Base-by-base conservation (phyloP, 2,329 filamentous ascomycete species). In the Neurospora crassa region DNA sequence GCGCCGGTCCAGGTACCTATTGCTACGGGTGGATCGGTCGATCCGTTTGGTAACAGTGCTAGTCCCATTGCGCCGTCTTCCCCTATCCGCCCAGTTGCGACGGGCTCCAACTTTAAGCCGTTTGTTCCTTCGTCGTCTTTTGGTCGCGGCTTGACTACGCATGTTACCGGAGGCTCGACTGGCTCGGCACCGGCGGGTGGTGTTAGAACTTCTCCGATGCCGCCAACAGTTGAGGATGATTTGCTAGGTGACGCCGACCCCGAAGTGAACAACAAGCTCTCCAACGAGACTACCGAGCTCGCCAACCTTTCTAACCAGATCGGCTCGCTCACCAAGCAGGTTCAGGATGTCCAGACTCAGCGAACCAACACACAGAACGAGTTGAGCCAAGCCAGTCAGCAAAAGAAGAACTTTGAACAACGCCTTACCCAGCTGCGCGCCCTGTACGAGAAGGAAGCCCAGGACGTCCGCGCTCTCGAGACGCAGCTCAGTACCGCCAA, bases 291-390 rank as follows among this genome's bases (percentile, higher is more conserved):
- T 2, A 91, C 92, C 0, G 96, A 99, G 80, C 86, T 99, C 71
- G 96, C 94, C 69, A 98, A 99, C 79, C 86, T 99, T 76, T 97
- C 95, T 0, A 98, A 97, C 79, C 96, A 98, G 80, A 93, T 99
- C 74, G 91, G 93, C 41, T 95, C 92, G 2, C 83, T 99, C 70
- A 92, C 94, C 0, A 96, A 91, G 78, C 94, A 99, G 82, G 97
- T 97, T 89, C 93, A 97, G 79, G 93, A 95, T 76, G 91, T 97
- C 1, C 93, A 97, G 79, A 89, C 86, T 42, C 95, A 97, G 81
- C 91, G 94, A 74, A 87, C 84, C 5, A 88, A 89, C 2, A 91
- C 92, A 0, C 94, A 97, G 80, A 91, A 91, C 74, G 93, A 97
- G 72, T 83, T 98, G 69, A 92, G 87, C 73, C 92, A 94, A 78